Evolutionary conservation across 177 flowering plant species (phyloP), one percentile per base, ranked within the genome.

Genomic region (Vitis hybrid): DNA sequence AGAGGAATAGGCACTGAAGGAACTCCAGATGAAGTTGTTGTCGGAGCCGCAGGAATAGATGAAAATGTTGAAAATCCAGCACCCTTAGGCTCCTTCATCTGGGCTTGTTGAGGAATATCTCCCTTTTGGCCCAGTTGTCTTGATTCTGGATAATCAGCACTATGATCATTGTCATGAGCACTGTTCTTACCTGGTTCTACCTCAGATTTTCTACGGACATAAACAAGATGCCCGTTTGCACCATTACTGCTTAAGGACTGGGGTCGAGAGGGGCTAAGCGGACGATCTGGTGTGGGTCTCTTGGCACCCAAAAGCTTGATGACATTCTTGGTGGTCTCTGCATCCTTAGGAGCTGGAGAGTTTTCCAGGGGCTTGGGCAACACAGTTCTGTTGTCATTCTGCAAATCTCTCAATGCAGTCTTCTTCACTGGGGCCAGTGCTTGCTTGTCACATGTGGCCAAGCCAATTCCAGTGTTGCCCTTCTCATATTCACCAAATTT

Each of bases 201-300:
- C 14, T 61, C 64, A 45, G n/a, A n/a, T 45, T 61, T 61, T 61
- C 64, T 61, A 15, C 64, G 64, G 50, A 61, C 64, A 61, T 61
- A 61, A 34, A 61, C 50, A 31, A 61, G 64, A 31, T 61, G 26
- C 60, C 60, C 19, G 19, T 58, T 58, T 58, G 60, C 29, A 58
- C 60, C 22, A 58, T 19, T 19, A 9, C 29, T 34, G 50, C 16
- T 61, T 18, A 31, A 11, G 14, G 64, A 8, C 19, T n/a, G 50
- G 64, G n/a, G 50, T 16, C 18, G 16, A 31, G n/a, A n/a, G n/a
- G 64, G 50, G 64, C 64, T 61, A 10, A 34, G n/a, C 3, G 64
- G 48, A 18, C 19, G 3, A 61, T 61, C 64, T 34, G 48, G 50
- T 13, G 19, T 61, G 15, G 50, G 18, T 34, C 64, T 61, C 64